Base-by-base conservation (phyloP, 1,284 basidiomycete species). In the Xanthoconium separans region DNA sequence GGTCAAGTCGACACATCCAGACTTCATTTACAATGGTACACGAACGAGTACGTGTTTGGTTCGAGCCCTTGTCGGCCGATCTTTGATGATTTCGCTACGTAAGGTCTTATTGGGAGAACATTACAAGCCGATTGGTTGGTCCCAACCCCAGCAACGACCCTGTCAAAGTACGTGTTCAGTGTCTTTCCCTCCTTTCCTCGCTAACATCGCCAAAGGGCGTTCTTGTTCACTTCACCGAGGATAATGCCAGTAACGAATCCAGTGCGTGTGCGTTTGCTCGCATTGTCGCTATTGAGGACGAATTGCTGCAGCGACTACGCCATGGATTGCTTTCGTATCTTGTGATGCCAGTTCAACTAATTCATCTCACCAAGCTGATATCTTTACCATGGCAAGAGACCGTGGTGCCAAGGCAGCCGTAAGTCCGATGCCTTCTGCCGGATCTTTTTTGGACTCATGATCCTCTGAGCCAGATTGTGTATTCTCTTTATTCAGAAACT, bases 321-420 rank as follows among this genome's bases (percentile, higher is more conserved):
- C 93, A 8, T 95, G 92, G 91, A 90, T 95, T 58, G 93, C 93
- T 6, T 80, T 93, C 61, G 82, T 95, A 44, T 82, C 83, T 12
- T 95, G 93, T 69, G 92, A 94, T 65, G 65, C 68, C 50, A 92
- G 93, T 68, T 80, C 84, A 24, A 90, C 89, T 6, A 71, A 79
- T 57, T 75, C 80, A 9, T 81, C 81, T 1, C 65, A 76, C 59
- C 74, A 79, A 5, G 65, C 73, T 46, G 92, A 95, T 69, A 82
- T 94, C 50, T 93, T 95, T 70, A 91, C 89, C 0, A 74, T 91
- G 39, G 91, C 90, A 12, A 75, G 80, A 42, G 83, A 88, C 60
- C 75, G 82, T 53, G 93, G 93, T 6, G 93, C 93, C 0, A 81
- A 84, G 27, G 87, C 88, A 42, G 91, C 88, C 31, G 84, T 89